A percentile compares a stretch with the other conserved stretches of the same genome.
Conservation (phyloP, 2,329 filamentous ascomycete species). For the Aspergillus alliaceus region DNA sequence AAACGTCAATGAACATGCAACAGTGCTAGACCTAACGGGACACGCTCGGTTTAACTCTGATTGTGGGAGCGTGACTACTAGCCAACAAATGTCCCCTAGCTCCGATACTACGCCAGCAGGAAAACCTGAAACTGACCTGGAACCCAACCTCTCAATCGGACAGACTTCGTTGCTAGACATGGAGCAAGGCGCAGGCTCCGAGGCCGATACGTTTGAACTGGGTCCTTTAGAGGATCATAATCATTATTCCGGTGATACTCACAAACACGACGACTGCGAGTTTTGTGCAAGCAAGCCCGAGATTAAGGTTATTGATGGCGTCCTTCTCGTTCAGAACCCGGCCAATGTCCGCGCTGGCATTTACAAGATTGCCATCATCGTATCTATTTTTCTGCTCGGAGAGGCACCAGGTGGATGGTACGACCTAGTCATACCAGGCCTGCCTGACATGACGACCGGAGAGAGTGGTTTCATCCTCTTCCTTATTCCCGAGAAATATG, state of each 20-base stretch:
- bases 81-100: neutral
- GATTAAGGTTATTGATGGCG: slow-evolving; percentile 16
- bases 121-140: neutral
- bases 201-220: neutral
- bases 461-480: slow-evolving; percentile 32
- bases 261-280: neutral
- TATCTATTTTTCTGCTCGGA: slow-evolving; percentile 16
- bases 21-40: neutral
- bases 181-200: neutral
- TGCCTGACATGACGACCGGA: slow-evolving; percentile 25
- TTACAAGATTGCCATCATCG: slow-evolving; percentile 24
- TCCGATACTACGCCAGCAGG: neutral
- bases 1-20: neutral
- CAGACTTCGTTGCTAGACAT: neutral
- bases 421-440: slow-evolving; percentile 27
- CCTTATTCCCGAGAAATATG: slow-evolving; percentile 23
- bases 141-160: neutral
- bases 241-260: neutral
- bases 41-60: neutral
- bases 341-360: slow-evolving; percentile 8
- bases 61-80: neutral
- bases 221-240: neutral
- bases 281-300: slow-evolving; percentile 9
- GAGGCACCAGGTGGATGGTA: slow-evolving; percentile 24
- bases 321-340: slow-evolving; percentile 21